These are phyloP conservation scores for Camelina laxa DNA, from an alignment of 345 rosid species.

Conservation along the genomic window DNA sequence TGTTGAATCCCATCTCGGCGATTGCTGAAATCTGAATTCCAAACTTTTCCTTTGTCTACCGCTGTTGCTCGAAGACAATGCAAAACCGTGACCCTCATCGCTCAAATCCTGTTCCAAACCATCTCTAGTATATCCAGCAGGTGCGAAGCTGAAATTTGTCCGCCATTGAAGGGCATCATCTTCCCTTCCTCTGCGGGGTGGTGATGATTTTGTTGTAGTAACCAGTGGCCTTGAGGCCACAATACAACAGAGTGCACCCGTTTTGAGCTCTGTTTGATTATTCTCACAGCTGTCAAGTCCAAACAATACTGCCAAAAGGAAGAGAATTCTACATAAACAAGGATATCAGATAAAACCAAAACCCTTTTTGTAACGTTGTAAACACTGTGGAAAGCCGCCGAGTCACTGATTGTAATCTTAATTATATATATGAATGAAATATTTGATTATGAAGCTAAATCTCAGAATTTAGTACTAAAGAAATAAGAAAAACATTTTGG, in stretches of 20 bases:
- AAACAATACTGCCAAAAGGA: neutral
- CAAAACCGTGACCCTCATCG: constrained; percentile 50
- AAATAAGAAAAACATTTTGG: neutral
- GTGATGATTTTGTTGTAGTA: constrained; percentile 49
- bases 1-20: constrained; percentile 65
- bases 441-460: neutral
- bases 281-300: neutral
- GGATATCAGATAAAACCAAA: neutral
- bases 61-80: constrained; percentile 53
- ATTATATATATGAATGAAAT: neutral
- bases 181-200: constrained; percentile 43
- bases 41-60: constrained; percentile 56
- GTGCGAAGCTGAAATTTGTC: constrained; percentile 82
- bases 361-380: neutral
- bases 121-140: constrained; percentile 76
- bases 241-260: constrained; percentile 97
- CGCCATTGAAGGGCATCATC: constrained; percentile 76
- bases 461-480: neutral
- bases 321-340: constrained; percentile 2
- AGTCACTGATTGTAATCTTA: constrained; percentile 5
- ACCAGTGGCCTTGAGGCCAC: constrained; percentile 93
- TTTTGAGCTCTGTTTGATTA: constrained; percentile 47
- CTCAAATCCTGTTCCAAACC: constrained; percentile 45
- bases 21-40: constrained; percentile 66
- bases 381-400: neutral